A percentile compares a stretch with the other conserved stretches of the same genome.
Evolutionary conservation across 2,329 filamentous ascomycete genomes (phyloP).

Genomic region (Fusarium tricinctum): DNA sequence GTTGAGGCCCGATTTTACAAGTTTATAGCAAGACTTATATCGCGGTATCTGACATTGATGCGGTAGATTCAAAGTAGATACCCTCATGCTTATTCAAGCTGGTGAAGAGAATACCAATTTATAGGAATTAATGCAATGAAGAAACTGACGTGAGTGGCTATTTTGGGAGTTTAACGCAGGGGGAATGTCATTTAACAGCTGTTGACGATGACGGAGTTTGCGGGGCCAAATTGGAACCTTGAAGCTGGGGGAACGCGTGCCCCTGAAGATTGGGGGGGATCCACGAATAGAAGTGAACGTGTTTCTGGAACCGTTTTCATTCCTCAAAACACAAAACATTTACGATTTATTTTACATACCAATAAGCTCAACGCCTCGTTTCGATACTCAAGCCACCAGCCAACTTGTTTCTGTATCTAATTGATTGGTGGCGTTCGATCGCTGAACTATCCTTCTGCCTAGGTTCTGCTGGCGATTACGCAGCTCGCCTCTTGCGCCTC

Average conservation of each 20-base stretch:
- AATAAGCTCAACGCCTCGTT: conserved; percentile 7
- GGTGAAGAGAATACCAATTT: conserved; percentile 20
- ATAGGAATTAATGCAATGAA: conserved; percentile 10
- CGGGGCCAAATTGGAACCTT: conserved; percentile 43
- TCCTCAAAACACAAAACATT: conserved; percentile 39
- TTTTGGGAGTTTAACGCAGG: conserved; percentile 11
- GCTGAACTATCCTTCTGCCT: conserved; percentile 32
- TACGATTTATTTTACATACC: conserved; percentile 4
- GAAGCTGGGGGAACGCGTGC: conserved; percentile 28
- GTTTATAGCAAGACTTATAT: conserved; percentile 19
- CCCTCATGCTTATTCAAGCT: conserved; percentile 22
- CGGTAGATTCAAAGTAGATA: conserved; percentile 37
- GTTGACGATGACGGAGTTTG: conserved; percentile 40
- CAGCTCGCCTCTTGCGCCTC: conserved; percentile 33
- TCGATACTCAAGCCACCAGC: conserved; percentile 1
- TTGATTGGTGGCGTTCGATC: conserved; percentile 18
- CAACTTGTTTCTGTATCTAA: background rate
- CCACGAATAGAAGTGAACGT: conserved; percentile 36
- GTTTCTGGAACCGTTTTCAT: conserved; percentile 33
- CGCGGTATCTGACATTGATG: conserved; percentile 29
- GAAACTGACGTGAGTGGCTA: background rate
- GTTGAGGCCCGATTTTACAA: conserved; percentile 34
- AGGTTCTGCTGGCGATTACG: conserved; percentile 28
- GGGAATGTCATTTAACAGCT: conserved; percentile 29
- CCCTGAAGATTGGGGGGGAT: conserved; percentile 36